Percentiles rank a stretch among this genome's conserved stretches.
phyloP scores from a whole-genome alignment of 2,329 filamentous ascomycete species.

The Arachnomyces sp. region DNA sequence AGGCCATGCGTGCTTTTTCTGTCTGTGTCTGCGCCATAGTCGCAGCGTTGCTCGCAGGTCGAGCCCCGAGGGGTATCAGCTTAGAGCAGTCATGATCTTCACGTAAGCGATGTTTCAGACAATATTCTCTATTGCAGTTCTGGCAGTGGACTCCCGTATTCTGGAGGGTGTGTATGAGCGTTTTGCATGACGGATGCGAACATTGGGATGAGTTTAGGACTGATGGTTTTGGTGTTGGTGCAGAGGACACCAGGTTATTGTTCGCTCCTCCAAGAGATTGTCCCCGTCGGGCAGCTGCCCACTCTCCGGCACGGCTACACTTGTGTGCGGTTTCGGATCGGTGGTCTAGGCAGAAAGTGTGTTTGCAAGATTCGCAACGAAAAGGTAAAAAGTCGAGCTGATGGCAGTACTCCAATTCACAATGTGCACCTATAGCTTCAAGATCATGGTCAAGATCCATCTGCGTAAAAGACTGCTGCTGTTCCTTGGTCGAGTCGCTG shows the following conservation, averaged over 20 bases:
- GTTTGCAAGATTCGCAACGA: slow-evolving; percentile 77
- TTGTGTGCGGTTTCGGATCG: slow-evolving; percentile 76
- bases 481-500: no score
- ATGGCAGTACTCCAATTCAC: slow-evolving; percentile 84
- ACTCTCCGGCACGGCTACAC: slow-evolving; percentile 54
- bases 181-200: slow-evolving; percentile 43
- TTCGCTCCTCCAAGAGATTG: slow-evolving; percentile 20
- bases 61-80: slow-evolving; percentile 54
- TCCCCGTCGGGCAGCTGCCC: slow-evolving; percentile 46
- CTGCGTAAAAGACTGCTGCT: slow-evolving; percentile 26
- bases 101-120: slow-evolving; percentile 44
- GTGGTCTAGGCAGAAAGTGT: slow-evolving; percentile 88
- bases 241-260: slow-evolving; percentile 20
- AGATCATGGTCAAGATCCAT: slow-evolving; percentile 60
- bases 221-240: slow-evolving; percentile 42
- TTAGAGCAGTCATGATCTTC: slow-evolving; percentile 77
- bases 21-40: slow-evolving; percentile 39
- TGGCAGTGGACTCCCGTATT: slow-evolving; percentile 45
- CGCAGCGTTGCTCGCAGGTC: slow-evolving; percentile 31
- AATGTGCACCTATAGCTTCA: slow-evolving; percentile 80
- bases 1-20: slow-evolving; percentile 64
- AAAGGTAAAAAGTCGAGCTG: slow-evolving; percentile 96
- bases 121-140: slow-evolving; percentile 44
- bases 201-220: slow-evolving; percentile 49
- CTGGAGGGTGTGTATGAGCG: slow-evolving; percentile 44